A percentile compares a stretch with the other conserved stretches of the same genome.
phyloP scores from a whole-genome alignment of 148 eudicot genomes.

The Tetragonia tetragonoides region DNA sequence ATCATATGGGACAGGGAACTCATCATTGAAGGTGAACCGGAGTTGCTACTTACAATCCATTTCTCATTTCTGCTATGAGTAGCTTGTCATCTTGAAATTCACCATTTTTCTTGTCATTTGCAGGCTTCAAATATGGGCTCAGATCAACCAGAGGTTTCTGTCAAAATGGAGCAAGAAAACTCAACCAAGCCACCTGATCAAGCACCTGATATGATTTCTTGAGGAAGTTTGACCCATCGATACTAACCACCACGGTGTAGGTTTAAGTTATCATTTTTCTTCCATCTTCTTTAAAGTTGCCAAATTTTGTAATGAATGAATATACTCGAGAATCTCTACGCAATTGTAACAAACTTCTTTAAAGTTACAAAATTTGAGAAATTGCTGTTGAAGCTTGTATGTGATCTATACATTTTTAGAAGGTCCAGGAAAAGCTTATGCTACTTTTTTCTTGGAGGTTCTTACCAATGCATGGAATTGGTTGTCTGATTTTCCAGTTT shows the following conservation, averaged over 20 bases:
- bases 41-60: neutral
- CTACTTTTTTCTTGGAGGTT: neutral
- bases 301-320: conserved; percentile 5
- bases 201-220: conserved; percentile 31
- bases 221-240: conserved; percentile 16
- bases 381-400: neutral
- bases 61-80: neutral
- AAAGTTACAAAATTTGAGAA: neutral
- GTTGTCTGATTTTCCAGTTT: too few relatives aligned
- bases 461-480: too few relatives aligned
- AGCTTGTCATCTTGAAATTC: neutral
- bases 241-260: conserved; percentile 12
- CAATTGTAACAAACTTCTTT: neutral
- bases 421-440: neutral
- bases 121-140: conserved; percentile 32
- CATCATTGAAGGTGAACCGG: conserved; percentile 36
- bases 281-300: neutral
- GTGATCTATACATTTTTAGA: neutral
- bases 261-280: neutral
- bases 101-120: neutral
- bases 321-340: neutral
- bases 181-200: conserved; percentile 44
- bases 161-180: conserved; percentile 52
- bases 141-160: conserved; percentile 29
- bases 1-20: conserved; percentile 22